Percentiles rank a stretch among this genome's conserved stretches.
These are phyloP conservation scores for Senecio squalidus DNA, from an alignment of 140 eudicot genomes.

Conservation along the genomic window DNA sequence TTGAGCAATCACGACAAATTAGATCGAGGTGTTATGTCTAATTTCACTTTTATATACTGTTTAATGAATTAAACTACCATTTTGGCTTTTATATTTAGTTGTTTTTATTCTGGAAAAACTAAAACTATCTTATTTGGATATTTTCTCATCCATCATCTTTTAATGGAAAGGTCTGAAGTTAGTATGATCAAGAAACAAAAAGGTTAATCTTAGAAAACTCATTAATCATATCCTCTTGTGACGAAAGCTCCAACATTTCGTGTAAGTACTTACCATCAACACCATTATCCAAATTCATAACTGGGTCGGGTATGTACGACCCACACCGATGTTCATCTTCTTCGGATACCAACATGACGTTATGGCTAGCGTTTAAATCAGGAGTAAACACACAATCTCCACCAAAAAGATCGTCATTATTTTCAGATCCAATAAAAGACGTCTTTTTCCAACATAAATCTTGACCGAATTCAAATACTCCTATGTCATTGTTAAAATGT, in stretches of 20 bases:
- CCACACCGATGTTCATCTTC: constrained; percentile 18
- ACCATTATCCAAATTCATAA: constrained; percentile 3
- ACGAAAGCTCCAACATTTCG: constrained; percentile 28
- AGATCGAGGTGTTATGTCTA: too few relatives aligned
- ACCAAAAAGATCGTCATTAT: constrained; percentile 27
- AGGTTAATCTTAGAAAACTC: constrained; percentile 29
- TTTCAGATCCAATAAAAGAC: constrained; percentile 9
- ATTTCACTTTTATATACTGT: too few relatives aligned
- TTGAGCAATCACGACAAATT: too few relatives aligned
- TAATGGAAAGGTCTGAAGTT: neutral
- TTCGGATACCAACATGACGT: constrained; percentile 19
- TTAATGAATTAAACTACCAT: too few relatives aligned
- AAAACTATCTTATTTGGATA: too few relatives aligned
- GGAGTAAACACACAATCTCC: constrained; percentile 29
- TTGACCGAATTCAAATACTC: constrained; percentile 12
- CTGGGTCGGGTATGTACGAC: constrained; percentile 23
- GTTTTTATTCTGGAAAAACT: too few relatives aligned
- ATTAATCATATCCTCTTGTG: constrained; percentile 32
- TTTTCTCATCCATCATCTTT: too few relatives aligned
- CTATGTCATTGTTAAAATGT: neutral
- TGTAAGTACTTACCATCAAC: constrained; percentile 5
- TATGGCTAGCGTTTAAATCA: constrained; percentile 28
- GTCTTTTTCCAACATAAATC: neutral
- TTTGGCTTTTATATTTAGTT: too few relatives aligned
- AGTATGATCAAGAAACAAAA: constrained; percentile 20